Conservation (phyloP, 176 grass and related monocot species). For the Carex scoparia region DNA sequence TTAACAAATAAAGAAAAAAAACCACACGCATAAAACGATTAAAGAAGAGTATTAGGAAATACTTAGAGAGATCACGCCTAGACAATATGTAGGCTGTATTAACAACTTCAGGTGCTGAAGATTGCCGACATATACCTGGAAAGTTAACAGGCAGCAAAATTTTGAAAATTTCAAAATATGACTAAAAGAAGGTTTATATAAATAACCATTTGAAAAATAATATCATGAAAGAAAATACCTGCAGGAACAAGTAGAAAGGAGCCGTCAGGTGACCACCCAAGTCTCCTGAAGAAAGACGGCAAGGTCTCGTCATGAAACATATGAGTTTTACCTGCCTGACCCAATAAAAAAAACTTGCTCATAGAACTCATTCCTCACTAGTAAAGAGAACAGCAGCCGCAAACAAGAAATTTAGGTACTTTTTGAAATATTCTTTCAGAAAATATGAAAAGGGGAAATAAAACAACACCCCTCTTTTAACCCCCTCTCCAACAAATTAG, state of each 20-base stretch:
- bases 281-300: slow-evolving; percentile 95
- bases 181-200: slow-evolving; percentile 12
- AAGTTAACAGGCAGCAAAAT: slow-evolving; percentile 21
- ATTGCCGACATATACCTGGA: slow-evolving; percentile 66
- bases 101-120: slow-evolving; percentile 46
- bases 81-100: slow-evolving; percentile 91
- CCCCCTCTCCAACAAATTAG: background rate
- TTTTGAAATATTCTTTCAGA: background rate
- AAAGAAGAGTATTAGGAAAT: slow-evolving; percentile 7
- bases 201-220: slow-evolving; percentile 19
- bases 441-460: background rate
- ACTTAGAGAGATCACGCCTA: slow-evolving; percentile 93
- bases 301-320: slow-evolving; percentile 95
- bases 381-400: background rate
- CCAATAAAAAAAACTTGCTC: background rate
- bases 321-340: slow-evolving; percentile 65
- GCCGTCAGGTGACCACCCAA: slow-evolving; percentile 92
- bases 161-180: slow-evolving; percentile 16
- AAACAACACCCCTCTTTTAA: background rate
- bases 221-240: slow-evolving; percentile 38
- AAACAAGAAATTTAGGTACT: background rate
- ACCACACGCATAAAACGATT: background rate
- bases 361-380: background rate
- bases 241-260: slow-evolving; percentile 88
- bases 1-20: background rate